Evolutionary conservation across 164 flowering plant species (phyloP), one percentile per base, ranked within the genome.

Genomic region (Tetracentron sinense): DNA sequence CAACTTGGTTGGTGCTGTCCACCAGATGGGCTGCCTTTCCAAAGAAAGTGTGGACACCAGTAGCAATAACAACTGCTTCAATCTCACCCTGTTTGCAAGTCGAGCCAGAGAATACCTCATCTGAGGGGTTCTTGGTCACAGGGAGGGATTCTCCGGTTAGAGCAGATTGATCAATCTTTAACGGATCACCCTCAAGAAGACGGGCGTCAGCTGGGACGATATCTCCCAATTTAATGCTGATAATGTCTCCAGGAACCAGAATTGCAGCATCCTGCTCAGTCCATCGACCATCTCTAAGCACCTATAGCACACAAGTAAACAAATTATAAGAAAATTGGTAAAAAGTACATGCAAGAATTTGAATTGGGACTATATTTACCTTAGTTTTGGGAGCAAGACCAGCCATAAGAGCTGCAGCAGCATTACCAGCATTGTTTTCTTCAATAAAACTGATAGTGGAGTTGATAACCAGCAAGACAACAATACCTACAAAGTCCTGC

Each of bases 11-110:
- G 61, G 93, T 87, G 77, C 85, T 87, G 65, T 87, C 93, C 31
- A 87, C 93, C 51, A 87, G 60, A 79, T 87, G 93, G 2, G 93
- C 93, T 48, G 93, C 93, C 75, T 87, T 87, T 4, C 93, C 93
- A 38, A 87, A 87, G 65, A 87, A 87, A 70, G 93, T 85, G 68
- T 87, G 93, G 20, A 87, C 93, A 27, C 93, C 90, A 22, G 93
- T 87, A 33, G 93, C 93, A 73, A 85, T 85, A 0, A 87, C 93
- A 53, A 87, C 86, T 0, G 92, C 89, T 63, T 87, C 92, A 25
- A 87, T 80, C 62, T 87, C 92, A 42, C 92, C 92, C 64, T 87
- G 89, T 62, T 87, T 87, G 66, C 89, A 83, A 25, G 93, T 87
- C 4, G 93, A 87, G n/a, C 93, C 93, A 49, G 93, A 87, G 58